These are phyloP conservation scores for Gleditsia sinensis DNA, from an alignment of 306 rosid species.

Conservation along the genomic window DNA sequence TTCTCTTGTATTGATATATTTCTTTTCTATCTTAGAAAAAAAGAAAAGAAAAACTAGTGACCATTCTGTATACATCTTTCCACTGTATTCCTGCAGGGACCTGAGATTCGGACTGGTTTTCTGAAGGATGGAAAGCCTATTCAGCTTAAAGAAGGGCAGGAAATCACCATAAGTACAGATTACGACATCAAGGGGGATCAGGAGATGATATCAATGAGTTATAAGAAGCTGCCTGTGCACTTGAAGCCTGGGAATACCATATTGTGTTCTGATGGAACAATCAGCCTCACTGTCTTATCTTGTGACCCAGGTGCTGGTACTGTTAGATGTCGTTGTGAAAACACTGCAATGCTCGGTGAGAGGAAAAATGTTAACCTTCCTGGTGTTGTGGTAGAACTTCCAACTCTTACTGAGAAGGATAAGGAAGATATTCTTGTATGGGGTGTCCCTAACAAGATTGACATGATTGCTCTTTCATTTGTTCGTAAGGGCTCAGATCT, in stretches of 20 bases:
- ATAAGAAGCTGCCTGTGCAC: slow-evolving; percentile 81
- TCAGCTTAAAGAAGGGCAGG: slow-evolving; percentile 93
- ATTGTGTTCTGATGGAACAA: slow-evolving; percentile 91
- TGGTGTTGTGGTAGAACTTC: slow-evolving; percentile 96
- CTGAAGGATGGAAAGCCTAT: slow-evolving; percentile 79
- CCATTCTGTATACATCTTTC: neutral
- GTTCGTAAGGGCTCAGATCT: slow-evolving; percentile 97
- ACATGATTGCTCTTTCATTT: slow-evolving; percentile 98
- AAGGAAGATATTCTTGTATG: slow-evolving; percentile 87
- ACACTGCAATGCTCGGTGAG: slow-evolving; percentile 86
- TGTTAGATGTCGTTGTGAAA: slow-evolving; percentile 86
- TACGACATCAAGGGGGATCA: slow-evolving; percentile 76
- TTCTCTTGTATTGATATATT: neutral
- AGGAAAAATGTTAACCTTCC: slow-evolving; percentile 97
- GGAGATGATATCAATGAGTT: slow-evolving; percentile 83
- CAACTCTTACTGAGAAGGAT: slow-evolving; percentile 92
- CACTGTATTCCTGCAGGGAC: slow-evolving; percentile 61
- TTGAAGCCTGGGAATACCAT: slow-evolving; percentile 84
- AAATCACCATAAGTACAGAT: slow-evolving; percentile 79
- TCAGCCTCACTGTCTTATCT: slow-evolving; percentile 79
- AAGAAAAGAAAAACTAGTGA: neutral
- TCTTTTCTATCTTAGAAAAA: neutral
- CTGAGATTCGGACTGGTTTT: slow-evolving; percentile 97
- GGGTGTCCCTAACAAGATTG: slow-evolving; percentile 96
- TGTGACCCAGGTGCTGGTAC: slow-evolving; percentile 67